Evolutionary conservation across 2,329 filamentous ascomycete species (phyloP).

Genomic region (Pseudogymnoascus sp.): DNA sequence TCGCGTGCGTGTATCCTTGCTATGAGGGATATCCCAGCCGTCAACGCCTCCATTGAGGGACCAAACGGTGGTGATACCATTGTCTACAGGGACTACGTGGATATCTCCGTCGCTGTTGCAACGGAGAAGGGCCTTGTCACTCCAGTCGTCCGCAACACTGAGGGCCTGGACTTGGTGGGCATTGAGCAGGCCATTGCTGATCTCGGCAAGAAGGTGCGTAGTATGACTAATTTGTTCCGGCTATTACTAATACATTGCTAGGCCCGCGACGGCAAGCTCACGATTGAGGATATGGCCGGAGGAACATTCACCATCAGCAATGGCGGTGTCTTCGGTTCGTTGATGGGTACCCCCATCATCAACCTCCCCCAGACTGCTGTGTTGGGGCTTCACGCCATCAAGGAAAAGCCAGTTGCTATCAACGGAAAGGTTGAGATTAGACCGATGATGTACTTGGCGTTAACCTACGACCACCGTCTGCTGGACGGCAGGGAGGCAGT

Average conservation of each 20-base stretch:
- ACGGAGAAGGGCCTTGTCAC: slow-evolving; percentile 97
- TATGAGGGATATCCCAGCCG: slow-evolving; percentile 88
- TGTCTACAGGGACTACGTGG: slow-evolving; percentile 96
- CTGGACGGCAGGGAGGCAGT: slow-evolving; percentile 93
- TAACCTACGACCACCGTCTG: slow-evolving; percentile 96
- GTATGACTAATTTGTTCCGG: neutral
- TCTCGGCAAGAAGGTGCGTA: slow-evolving; percentile 80
- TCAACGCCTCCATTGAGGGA: slow-evolving; percentile 96
- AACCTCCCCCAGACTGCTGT: slow-evolving; percentile 92
- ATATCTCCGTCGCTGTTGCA: slow-evolving; percentile 93
- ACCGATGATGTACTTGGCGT: slow-evolving; percentile 99
- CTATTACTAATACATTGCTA: slow-evolving; percentile 31
- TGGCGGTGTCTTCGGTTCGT: slow-evolving; percentile 90
- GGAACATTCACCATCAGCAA: slow-evolving; percentile 98
- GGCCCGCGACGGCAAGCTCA: slow-evolving; percentile 93
- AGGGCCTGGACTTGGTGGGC: slow-evolving; percentile 76
- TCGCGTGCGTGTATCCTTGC: slow-evolving; percentile 82
- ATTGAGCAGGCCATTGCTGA: slow-evolving; percentile 92
- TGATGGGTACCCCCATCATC: slow-evolving; percentile 98
- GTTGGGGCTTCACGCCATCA: slow-evolving; percentile 90
- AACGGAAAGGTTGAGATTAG: slow-evolving; percentile 93
- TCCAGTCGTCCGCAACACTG: slow-evolving; percentile 89
- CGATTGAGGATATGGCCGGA: slow-evolving; percentile 98
- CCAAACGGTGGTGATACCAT: slow-evolving; percentile 94
- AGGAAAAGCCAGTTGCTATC: slow-evolving; percentile 81